Base-by-base conservation (phyloP, 805 yeast species). In the Metschnikowia noctiluminum region DNA sequence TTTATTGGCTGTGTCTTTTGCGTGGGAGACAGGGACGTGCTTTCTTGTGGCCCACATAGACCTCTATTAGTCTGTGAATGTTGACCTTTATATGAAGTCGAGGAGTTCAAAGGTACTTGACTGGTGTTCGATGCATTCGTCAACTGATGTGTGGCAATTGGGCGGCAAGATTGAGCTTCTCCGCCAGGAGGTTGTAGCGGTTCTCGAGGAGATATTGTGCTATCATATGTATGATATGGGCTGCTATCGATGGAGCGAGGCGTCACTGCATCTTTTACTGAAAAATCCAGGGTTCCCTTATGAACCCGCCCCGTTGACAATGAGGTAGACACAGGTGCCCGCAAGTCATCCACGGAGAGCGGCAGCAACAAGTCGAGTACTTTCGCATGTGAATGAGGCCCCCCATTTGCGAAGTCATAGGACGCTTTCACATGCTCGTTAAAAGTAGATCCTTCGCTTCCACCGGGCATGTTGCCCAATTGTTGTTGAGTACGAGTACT, bases 341-440 rank as follows among this genome's bases (percentile, higher is more conserved):
- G 64, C 48, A 66, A 51, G 53, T 70, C 76, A 44, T 70, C 73
- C 27, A 69, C 61, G 9, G 69, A 62, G 16, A 73, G 60, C 10
- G 78, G 78, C 53, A 73, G 70, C 45, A 73, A 61, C 40, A 73
- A 59, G 46, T 70, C 74, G 39, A 70, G 58, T 31, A 65, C 66
- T 39, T 64, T 63, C 45, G 49, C 50, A 21, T 47, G 35, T 14
- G 43, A 40, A 31, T 42, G 40, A 6, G 38, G 28, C 10, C 21
- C 10, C 12, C 28, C 10, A 21, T 13, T 52, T 49, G 14, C 44
- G 49, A 7, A n/a, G 14, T 14, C 15, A 2, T 27, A 32, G 9
- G 14, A 13, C 14, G 15, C 8, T 34, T 34, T 34, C 15, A 34
- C n/a, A n/a, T 12, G 36, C 36, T 13, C 36, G 9, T 7, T 13